A percentile compares a stretch with the other conserved stretches of the same genome.
phyloP scores from a whole-genome alignment of 805 yeast species.

The Saccharomycopsis lassenensis region DNA sequence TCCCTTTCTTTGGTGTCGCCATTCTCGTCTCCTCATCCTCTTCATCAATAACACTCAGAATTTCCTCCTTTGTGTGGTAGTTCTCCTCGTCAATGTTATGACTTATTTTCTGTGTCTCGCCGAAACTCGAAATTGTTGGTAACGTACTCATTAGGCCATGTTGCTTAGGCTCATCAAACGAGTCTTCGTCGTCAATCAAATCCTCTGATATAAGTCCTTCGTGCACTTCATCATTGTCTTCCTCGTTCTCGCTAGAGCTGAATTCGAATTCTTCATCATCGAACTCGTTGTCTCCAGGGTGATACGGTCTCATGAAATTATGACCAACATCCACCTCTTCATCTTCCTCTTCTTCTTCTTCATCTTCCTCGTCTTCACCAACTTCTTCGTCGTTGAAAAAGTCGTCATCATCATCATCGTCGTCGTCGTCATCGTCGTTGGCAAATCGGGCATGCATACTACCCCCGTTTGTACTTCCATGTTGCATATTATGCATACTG shows the following conservation, averaged over 20 bases:
- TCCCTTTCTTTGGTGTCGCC: too few species aligned
- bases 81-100: too few species aligned
- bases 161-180: conserved; percentile 19
- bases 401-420: conserved; percentile 4
- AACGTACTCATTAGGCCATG: conserved; percentile 18
- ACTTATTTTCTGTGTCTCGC: too few species aligned
- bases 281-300: too few species aligned
- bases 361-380: conserved; percentile 7
- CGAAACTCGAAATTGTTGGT: conserved; percentile 17
- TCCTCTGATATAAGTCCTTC: conserved; percentile 1
- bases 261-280: conserved; percentile 16
- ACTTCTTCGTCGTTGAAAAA: conserved; percentile 1
- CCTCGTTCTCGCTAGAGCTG: conserved; percentile 10
- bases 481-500: background rate
- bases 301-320: too few species aligned
- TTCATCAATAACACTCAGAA: too few species aligned
- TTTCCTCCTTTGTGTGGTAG: too few species aligned
- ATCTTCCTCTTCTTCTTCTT: conserved; percentile 7
- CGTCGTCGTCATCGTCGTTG: conserved; percentile 11
- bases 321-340: conserved; percentile 8
- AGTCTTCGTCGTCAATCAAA: conserved; percentile 11
- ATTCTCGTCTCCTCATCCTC: too few species aligned
- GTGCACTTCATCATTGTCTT: conserved; percentile 17
- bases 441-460: conserved; percentile 8
- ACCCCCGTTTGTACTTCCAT: conserved; percentile 1